Percentiles rank a stretch among this genome's conserved stretches.
Evolutionary conservation across 1,284 basidiomycete genomes (phyloP).

Genomic region (Prillingera fragicola): DNA sequence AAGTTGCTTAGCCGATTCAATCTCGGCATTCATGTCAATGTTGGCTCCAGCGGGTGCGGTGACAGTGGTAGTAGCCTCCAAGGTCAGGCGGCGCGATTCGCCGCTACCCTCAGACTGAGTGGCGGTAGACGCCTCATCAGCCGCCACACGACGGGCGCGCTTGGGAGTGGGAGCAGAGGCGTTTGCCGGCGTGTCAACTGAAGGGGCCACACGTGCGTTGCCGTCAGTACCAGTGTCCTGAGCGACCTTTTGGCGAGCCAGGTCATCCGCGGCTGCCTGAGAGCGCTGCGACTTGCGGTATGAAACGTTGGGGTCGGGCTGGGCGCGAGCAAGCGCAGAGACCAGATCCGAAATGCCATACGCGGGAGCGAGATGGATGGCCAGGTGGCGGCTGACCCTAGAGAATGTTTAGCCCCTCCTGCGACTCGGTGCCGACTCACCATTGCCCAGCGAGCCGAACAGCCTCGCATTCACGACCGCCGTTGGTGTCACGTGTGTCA

Average conservation of each 20-base stretch:
- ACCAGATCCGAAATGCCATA: constrained; percentile 55
- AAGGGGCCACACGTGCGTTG: too few species aligned
- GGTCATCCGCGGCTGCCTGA: constrained; percentile 42
- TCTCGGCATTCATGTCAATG: constrained; percentile 44
- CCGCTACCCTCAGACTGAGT: constrained; percentile 4
- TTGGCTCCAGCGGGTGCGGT: constrained; percentile 32
- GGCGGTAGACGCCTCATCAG: constrained; percentile 1
- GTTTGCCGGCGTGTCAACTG: too few species aligned
- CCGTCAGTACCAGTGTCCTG: constrained; percentile 3
- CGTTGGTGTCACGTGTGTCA: constrained; percentile 77
- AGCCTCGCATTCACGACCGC: constrained; percentile 57
- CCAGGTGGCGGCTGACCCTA: constrained; percentile 70
- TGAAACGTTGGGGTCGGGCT: constrained; percentile 67
- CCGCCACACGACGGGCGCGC: constrained; percentile 24
- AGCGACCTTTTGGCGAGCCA: constrained; percentile 17
- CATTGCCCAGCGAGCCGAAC: constrained; percentile 77
- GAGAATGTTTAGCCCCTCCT: not conserved
- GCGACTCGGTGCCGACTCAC: constrained; percentile 23
- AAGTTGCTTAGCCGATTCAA: constrained; percentile 43
- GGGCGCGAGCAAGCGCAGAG: constrained; percentile 61
- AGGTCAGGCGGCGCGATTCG: constrained; percentile 29
- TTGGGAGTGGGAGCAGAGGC: constrained; percentile 31
- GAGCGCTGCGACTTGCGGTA: constrained; percentile 60
- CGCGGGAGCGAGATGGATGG: constrained; percentile 52
- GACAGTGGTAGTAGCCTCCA: constrained; percentile 43